Conservation (phyloP, 129 eudicot genomes). For the Lactuca sativa region DNA sequence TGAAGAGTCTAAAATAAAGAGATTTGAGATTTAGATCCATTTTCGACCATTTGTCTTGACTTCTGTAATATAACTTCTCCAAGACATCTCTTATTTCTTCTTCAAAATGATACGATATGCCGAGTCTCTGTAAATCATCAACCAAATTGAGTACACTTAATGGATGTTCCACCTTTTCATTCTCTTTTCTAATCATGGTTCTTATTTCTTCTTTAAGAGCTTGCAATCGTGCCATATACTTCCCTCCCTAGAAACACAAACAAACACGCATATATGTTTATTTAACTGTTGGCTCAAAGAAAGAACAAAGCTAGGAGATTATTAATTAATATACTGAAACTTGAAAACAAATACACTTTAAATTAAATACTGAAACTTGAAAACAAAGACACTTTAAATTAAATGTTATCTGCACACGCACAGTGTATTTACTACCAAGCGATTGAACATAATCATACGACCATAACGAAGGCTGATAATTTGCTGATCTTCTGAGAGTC, state of each 20-base stretch:
- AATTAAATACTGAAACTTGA: too few relatives aligned
- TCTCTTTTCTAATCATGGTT: not conserved
- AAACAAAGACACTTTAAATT: too few relatives aligned
- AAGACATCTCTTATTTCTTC: too few relatives aligned
- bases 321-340: not conserved
- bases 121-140: too few relatives aligned
- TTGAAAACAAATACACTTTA: too few relatives aligned
- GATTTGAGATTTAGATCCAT: too few relatives aligned
- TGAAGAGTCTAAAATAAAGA: too few relatives aligned
- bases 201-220: constrained; percentile 27
- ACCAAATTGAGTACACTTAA: too few relatives aligned
- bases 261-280: not conserved
- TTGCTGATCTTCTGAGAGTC: not conserved
- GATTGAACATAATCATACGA: not conserved
- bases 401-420: not conserved
- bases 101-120: too few relatives aligned
- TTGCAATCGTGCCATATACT: not conserved
- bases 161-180: not conserved
- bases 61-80: too few relatives aligned
- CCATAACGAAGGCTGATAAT: constrained; percentile 8
- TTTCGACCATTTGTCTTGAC: too few relatives aligned
- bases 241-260: constrained; percentile 14
- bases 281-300: not conserved
- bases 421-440: not conserved
- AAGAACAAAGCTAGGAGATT: not conserved